Evolutionary conservation across 2,329 filamentous ascomycete species (phyloP).

Genomic region (Beauveria rudraprayagi): DNA sequence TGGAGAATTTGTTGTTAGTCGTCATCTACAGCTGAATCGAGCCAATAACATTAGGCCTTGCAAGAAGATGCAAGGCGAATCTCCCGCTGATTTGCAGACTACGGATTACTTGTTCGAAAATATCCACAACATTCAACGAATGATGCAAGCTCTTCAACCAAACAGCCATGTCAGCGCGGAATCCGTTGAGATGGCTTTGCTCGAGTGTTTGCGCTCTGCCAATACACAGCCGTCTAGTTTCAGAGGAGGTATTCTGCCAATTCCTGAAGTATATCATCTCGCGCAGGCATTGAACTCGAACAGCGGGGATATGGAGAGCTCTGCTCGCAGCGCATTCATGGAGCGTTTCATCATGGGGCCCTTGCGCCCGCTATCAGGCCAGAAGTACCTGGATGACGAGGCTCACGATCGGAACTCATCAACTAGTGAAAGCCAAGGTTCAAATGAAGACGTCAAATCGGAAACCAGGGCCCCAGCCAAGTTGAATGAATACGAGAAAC

Average conservation of each 20-base stretch:
- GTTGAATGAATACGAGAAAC: slow-evolving; percentile 72
- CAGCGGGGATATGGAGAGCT: slow-evolving; percentile 16
- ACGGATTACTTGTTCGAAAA: slow-evolving; percentile 38
- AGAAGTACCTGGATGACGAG: slow-evolving; percentile 23
- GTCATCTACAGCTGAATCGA: slow-evolving; percentile 25
- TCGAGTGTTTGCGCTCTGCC: slow-evolving; percentile 17
- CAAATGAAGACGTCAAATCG: slow-evolving; percentile 22
- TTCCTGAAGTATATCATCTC: slow-evolving; percentile 32
- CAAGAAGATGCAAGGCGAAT: neutral
- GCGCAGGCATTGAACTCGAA: slow-evolving; percentile 25
- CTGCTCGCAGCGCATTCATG: slow-evolving; percentile 20
- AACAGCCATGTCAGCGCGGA: neutral
- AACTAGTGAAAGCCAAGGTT: slow-evolving; percentile 19
- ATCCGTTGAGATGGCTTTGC: neutral
- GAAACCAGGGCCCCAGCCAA: slow-evolving; percentile 26
- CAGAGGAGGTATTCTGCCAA: slow-evolving; percentile 28
- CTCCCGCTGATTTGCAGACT: slow-evolving; percentile 21
- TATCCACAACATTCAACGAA: slow-evolving; percentile 37
- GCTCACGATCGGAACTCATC: slow-evolving; percentile 18
- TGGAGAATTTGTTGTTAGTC: slow-evolving; percentile 33
- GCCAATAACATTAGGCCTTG: slow-evolving; percentile 14
- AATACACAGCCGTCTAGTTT: slow-evolving; percentile 22
- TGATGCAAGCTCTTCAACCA: slow-evolving; percentile 33
- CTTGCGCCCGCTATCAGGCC: slow-evolving; percentile 23
- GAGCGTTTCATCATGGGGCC: slow-evolving; percentile 26